These are phyloP conservation scores for Tolypocladium cylindrosporum DNA, from an alignment of 2,329 filamentous ascomycete genomes.

Conservation along the genomic window DNA sequence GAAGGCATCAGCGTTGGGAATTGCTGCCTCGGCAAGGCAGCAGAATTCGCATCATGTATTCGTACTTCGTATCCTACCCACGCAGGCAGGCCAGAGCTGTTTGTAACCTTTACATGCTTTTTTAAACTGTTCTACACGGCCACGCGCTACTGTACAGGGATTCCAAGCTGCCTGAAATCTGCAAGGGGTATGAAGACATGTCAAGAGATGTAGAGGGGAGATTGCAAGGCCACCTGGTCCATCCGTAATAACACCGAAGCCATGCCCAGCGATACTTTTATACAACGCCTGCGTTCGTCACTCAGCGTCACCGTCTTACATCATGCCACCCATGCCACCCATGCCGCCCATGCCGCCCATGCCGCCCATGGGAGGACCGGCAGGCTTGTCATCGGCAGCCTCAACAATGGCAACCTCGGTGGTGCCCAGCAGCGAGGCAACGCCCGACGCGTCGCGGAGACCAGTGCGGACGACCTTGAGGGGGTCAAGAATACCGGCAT, in stretches of 20 bases:
- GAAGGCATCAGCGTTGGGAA: background rate
- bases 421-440: slow-evolving; percentile 92
- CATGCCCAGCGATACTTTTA: slow-evolving; percentile 26
- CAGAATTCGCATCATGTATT: background rate
- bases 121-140: slow-evolving; percentile 17
- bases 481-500: slow-evolving; percentile 91
- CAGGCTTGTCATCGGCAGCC: slow-evolving; percentile 82
- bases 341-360: slow-evolving; percentile 60
- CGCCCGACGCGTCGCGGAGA: slow-evolving; percentile 87
- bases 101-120: background rate
- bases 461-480: slow-evolving; percentile 99
- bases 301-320: slow-evolving; percentile 33
- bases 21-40: slow-evolving; percentile 7
- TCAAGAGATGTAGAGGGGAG: slow-evolving; percentile 21
- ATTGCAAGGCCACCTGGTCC: slow-evolving; percentile 20
- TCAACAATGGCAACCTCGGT: slow-evolving; percentile 98
- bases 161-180: slow-evolving; percentile 16
- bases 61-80: too few species aligned
- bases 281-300: slow-evolving; percentile 14
- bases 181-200: slow-evolving; percentile 18
- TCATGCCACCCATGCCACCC: slow-evolving; percentile 53
- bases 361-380: slow-evolving; percentile 50
- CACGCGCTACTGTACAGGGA: slow-evolving; percentile 24
- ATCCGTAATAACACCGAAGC: slow-evolving; percentile 35
- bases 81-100: background rate